Base-by-base conservation (phyloP, 2,329 filamentous ascomycete genomes). In the Arthrobotrys sinensis region DNA sequence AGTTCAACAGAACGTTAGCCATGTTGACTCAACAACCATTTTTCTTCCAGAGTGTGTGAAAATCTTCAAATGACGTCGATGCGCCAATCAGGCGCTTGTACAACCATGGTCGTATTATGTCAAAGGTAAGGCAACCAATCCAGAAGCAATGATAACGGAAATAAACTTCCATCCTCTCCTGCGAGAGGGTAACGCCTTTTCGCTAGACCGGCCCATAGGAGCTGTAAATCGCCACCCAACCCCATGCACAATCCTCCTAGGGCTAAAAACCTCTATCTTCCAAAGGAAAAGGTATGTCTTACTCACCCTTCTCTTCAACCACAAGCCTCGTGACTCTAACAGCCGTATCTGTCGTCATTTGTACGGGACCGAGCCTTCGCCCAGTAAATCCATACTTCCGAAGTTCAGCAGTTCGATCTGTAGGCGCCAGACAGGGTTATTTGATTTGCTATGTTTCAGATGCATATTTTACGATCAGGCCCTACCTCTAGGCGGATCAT, bases 341-440 rank as follows among this genome's bases (percentile, higher is more conserved):
- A 3, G 96, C 96, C 19, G 96, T 99, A 84, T 99, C 96, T 3
- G 96, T 99, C 2, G 96, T 98, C 95, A 99, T 97, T 85, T 99
- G 96, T 82, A 94, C 91, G 6, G 95, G 93, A 0, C 96, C 96
- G 34, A 99, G 87, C 73, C 96, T 89, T 66, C 96, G 90, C 73
- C 95, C 94, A 73, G 91, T 88, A 82, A 97, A 99, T 2, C 96
- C 96, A 84, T 98, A 97, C 85, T 93, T 94, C 65, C 96, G 90
- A 82, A 99, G 86, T 84, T 99, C 96, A n/a, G 93, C 95, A 3
- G 96, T 99, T 79, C 96, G 91, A 85, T 98, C 95, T 96, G 73
- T 6, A 38, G 24, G 14, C 24, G 76, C 75, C 72, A 34, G 45
- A 50, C 21, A 76, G 16, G 19, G 40, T 52, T 46, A 55, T 12